Conservation (phyloP, 495 filamentous ascomycete species). For the Penicillium bovifimosum region DNA sequence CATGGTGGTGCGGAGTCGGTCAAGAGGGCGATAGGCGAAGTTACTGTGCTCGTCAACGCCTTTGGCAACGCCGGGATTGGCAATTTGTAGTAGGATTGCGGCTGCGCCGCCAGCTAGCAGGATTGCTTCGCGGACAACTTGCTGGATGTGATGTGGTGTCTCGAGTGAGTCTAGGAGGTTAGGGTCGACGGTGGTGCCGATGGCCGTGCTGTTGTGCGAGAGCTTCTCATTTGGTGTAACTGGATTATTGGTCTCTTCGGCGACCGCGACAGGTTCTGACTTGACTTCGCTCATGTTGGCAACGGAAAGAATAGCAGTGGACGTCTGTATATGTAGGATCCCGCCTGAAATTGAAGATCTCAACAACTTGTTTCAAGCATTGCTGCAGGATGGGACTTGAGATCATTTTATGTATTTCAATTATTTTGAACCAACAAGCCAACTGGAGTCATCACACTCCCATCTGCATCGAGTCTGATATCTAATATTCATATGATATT, state of each 20-base stretch:
- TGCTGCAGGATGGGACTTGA: too few species aligned
- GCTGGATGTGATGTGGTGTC: conserved; percentile 26
- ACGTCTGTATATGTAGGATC: too few species aligned
- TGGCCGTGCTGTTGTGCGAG: neutral
- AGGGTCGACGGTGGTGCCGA: neutral
- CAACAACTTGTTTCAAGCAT: too few species aligned
- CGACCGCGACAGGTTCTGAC: neutral
- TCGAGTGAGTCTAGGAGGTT: conserved; percentile 12
- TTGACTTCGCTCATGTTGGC: neutral
- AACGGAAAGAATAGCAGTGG: neutral
- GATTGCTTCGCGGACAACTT: conserved; percentile 34
- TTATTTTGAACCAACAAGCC: neutral
- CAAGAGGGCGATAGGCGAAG: conserved; percentile 34
- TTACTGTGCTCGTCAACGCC: conserved; percentile 34
- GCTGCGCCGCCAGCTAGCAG: conserved; percentile 33
- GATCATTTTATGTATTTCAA: too few species aligned
- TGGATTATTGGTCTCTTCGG: neutral
- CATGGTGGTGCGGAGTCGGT: conserved; percentile 41
- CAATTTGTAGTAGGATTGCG: conserved; percentile 38
- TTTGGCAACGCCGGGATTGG: conserved; percentile 34
- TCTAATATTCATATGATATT: neutral
- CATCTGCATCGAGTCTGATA: neutral
- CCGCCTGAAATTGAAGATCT: too few species aligned
- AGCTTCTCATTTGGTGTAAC: neutral
- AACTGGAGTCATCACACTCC: neutral